These are phyloP conservation scores for Mycena vulgaris DNA, from an alignment of 768 basidiomycete species.

Conservation along the genomic window DNA sequence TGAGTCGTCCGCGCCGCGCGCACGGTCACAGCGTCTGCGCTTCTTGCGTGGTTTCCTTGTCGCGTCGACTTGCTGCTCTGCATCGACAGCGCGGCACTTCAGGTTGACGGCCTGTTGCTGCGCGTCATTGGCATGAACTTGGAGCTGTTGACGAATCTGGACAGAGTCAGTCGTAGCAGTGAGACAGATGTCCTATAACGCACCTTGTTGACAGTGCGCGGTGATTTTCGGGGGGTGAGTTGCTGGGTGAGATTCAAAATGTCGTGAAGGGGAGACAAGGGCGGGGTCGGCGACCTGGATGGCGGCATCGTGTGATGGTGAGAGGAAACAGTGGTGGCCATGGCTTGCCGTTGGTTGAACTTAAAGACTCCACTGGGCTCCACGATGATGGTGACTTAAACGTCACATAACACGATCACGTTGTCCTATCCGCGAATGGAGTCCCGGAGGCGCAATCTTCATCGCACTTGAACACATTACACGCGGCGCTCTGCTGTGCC, in stretches of 20 bases:
- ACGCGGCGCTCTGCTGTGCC: background rate
- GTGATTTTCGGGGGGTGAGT: background rate
- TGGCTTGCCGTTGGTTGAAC: too few species aligned
- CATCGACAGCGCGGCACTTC: slow-evolving; percentile 4
- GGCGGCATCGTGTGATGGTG: background rate
- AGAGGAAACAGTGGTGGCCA: slow-evolving; percentile 3
- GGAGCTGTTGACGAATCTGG: slow-evolving; percentile 1
- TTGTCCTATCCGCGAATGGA: background rate
- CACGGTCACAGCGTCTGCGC: slow-evolving; percentile 7
- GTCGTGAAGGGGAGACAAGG: background rate
- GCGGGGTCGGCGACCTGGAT: background rate
- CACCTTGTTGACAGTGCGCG: background rate
- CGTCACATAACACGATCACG: background rate
- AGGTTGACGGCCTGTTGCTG: background rate
- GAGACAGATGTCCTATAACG: background rate
- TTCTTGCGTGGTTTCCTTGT: slow-evolving; percentile 5
- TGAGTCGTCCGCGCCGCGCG: slow-evolving; percentile 1
- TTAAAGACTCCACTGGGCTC: background rate
- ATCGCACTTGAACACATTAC: background rate
- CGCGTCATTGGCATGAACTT: background rate
- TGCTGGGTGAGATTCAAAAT: background rate
- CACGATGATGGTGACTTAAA: background rate
- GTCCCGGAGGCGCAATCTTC: background rate
- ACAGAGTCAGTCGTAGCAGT: background rate
- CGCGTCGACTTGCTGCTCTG: background rate